Base-by-base conservation (phyloP, 2,329 filamentous ascomycete genomes). In the Trichoderma polysporum region DNA sequence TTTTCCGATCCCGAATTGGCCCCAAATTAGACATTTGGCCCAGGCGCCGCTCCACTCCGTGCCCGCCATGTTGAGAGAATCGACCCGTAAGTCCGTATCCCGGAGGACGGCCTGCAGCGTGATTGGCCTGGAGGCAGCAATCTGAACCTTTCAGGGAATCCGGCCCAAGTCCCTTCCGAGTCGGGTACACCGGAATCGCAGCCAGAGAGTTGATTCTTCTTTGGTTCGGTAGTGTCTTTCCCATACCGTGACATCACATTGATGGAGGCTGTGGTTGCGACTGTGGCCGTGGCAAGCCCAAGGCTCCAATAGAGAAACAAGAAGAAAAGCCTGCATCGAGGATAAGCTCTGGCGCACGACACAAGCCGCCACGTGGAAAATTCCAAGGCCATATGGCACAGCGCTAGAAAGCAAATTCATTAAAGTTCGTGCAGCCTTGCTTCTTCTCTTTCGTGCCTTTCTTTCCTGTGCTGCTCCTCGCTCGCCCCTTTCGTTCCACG, bases 111-210 rank as follows among this genome's bases (percentile, higher is more conserved):
- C 53, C 53, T 58, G 53, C 53, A 12, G 53, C 39, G 39, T 65
- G 62, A 65, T 66, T 66, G 62, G 62, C 53, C 41, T 57, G 41
- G 17, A 50, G 22, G 41, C 19, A 29, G 22, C 53, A 31, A 45
- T 31, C 45, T 25, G 53, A 45, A 19, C 61, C 50, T 56, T 64
- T 64, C 37, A 56, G 61, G 61, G 37, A 54, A 64, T 56, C 61
- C 61, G 61, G 39, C 5, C 50, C 27, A 45, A 27, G 15, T 37
- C 50, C 19, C 49, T 6, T 54, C 37, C 37, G 50, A 29, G 17
- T 50, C 61, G 61, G 61, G 27, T 64, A n/a, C 39, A 64, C 50
- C 61, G 50, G 61, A 37, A 56, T 64, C 61, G 50, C 50, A 64
- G 27, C 37, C 37, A 64, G 5, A 63, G 19, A 15, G 47, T 45